Percentiles rank a stretch among this genome's conserved stretches.
Conservation (phyloP, 1,139 yeast genomes). For the Kodamaea sp. region DNA sequence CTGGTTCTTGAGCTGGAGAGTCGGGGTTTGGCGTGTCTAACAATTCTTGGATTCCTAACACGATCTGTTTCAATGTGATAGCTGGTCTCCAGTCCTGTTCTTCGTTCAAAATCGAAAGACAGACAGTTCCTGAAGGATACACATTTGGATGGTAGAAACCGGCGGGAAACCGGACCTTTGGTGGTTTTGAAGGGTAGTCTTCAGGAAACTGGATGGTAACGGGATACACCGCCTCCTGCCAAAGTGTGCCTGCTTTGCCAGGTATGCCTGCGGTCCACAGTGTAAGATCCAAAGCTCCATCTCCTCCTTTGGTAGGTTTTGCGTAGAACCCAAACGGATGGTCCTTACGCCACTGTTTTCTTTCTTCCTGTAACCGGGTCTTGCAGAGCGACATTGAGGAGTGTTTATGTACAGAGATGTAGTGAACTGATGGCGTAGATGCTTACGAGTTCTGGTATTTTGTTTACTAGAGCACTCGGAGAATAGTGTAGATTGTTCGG, state of each 20-base stretch:
- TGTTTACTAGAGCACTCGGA: no score
- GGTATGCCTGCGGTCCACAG: slow-evolving; percentile 96
- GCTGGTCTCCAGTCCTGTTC: slow-evolving; percentile 99
- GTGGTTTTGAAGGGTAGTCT: slow-evolving; percentile 96
- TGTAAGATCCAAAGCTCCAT: slow-evolving; percentile 83
- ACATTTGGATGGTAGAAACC: slow-evolving; percentile 96
- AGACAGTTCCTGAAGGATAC: slow-evolving; percentile 94
- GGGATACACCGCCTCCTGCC: slow-evolving; percentile 93
- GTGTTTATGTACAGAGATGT: no score
- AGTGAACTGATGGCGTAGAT: no score
- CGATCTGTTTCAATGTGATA: slow-evolving; percentile 84
- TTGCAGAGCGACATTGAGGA: slow-evolving; percentile 64
- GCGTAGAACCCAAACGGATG: slow-evolving; percentile 98
- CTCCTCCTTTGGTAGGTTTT: slow-evolving; percentile 73
- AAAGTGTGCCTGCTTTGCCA: slow-evolving; percentile 80
- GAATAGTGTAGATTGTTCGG: no score
- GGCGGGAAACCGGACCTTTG: slow-evolving; percentile 84
- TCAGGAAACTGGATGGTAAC: slow-evolving; percentile 78
- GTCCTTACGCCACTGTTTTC: slow-evolving; percentile 97
- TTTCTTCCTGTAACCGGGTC: slow-evolving; percentile 79
- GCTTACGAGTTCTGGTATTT: no score
- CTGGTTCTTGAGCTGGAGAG: slow-evolving; percentile 97
- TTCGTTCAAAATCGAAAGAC: slow-evolving; percentile 89
- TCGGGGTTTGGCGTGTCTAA: slow-evolving; percentile 88
- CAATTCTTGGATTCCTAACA: slow-evolving; percentile 89